Percentiles rank a stretch among this genome's conserved stretches.
phyloP scores from a whole-genome alignment of 2,329 filamentous ascomycete genomes.

The Zalaria obscura region DNA sequence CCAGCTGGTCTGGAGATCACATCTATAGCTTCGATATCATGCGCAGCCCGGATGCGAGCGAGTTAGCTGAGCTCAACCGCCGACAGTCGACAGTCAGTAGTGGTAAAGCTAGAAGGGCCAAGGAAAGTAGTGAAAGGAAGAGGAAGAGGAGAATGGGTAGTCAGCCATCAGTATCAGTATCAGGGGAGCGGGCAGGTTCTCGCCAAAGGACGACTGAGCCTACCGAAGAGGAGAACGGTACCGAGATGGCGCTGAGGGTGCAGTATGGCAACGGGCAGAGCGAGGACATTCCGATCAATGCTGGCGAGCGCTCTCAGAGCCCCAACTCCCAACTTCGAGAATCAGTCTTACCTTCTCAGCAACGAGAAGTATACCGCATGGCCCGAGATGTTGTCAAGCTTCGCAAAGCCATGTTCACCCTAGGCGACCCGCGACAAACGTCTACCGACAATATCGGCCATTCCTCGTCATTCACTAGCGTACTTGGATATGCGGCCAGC shows the following conservation, averaged over 20 bases:
- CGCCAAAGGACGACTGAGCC: conserved; percentile 26
- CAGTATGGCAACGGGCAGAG: conserved; percentile 46
- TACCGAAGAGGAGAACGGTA: conserved; percentile 10
- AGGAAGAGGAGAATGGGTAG: conserved; percentile 40
- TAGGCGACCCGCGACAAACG: conserved; percentile 14
- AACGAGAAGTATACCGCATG: conserved; percentile 40
- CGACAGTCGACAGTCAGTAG: background rate
- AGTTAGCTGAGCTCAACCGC: conserved; percentile 13
- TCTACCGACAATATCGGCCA: conserved; percentile 16
- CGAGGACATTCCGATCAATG: conserved; percentile 40
- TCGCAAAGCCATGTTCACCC: conserved; percentile 40
- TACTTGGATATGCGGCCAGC: conserved; percentile 22
- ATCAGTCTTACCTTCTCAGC: conserved; percentile 32
- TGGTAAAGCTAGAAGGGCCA: conserved; percentile 10
- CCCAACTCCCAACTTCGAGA: conserved; percentile 6
- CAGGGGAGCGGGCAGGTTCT: conserved; percentile 24
- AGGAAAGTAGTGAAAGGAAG: conserved; percentile 31
- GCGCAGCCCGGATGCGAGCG: conserved; percentile 40
- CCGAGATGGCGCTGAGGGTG: conserved; percentile 37
- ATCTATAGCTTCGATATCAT: conserved; percentile 51
- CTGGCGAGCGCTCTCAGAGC: conserved; percentile 10
- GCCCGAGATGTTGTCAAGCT: conserved; percentile 41
- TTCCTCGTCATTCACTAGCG: conserved; percentile 25
- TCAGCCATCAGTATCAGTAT: conserved; percentile 21
- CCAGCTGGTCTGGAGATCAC: conserved; percentile 53